These are phyloP conservation scores for Anacardium occidentale DNA, from an alignment of 345 rosid genomes.

Conservation along the genomic window DNA sequence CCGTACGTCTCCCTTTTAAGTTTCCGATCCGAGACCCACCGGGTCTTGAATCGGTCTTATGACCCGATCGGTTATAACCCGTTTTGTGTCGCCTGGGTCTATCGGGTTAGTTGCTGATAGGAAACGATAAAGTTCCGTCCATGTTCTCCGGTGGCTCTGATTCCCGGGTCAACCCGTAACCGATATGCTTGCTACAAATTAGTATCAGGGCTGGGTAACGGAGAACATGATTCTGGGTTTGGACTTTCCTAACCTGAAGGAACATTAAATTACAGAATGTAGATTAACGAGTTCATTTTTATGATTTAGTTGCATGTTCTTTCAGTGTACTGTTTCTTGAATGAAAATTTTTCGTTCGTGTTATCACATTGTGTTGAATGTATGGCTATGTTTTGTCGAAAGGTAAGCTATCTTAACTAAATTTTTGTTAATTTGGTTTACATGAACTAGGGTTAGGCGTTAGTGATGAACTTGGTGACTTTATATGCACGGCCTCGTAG, in stretches of 20 bases:
- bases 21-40: constrained; percentile 26
- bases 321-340: neutral
- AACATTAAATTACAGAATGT: too few relatives aligned
- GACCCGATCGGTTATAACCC: constrained; percentile 25
- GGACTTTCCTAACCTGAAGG: neutral
- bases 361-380: neutral
- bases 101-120: constrained; percentile 8
- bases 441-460: neutral
- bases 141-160: neutral
- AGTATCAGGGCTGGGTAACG: neutral
- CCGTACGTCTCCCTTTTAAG: neutral
- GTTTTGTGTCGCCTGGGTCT: neutral
- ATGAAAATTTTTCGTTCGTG: neutral
- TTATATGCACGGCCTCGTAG: neutral
- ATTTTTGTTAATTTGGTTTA: neutral
- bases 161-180: constrained; percentile 16
- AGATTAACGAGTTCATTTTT: too few relatives aligned
- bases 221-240: neutral
- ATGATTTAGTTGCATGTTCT: neutral
- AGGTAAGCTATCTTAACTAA: neutral
- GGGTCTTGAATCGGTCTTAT: constrained; percentile 18
- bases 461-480: constrained; percentile 5
- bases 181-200: neutral
- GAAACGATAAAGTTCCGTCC: neutral
- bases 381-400: neutral